Base-by-base conservation (phyloP, 2,329 filamentous ascomycete genomes). In the Monosporascus sp. region DNA sequence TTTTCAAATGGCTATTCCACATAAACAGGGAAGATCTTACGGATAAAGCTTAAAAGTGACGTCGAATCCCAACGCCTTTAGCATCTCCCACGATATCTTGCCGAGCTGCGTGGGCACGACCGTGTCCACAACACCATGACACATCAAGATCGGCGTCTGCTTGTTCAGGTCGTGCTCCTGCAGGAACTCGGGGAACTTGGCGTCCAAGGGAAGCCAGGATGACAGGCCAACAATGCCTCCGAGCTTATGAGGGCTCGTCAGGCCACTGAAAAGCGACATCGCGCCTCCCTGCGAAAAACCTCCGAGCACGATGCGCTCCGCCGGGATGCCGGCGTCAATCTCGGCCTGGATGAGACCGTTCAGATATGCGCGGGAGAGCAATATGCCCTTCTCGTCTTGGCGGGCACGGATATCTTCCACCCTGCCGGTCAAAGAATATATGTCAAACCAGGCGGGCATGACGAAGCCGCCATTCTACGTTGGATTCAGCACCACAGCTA, bases 401-500 rank as follows among this genome's bases (percentile, higher is more conserved):
- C 68, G 63, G 17, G 52, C 51, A 41, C 64, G 61, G 50, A 69
- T 58, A 49, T 65, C 65, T 7, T 69, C 63, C 22, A 59, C 55
- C 18, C 48, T 59, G n/a, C 67, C 66, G 28, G 52, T 61, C 18
- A 68, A 48, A 18, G 63, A 61, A 48, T 58, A 50, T 68, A 94
- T 86, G 64, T 94, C 88, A 70, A 90, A 94, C 89, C 89, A 94
- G 24, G 87, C 91, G 2, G 91, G 89, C 90, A 96, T 95, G 26
- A 71, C 68, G 80, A 88, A 86, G 51, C 89, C 89, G 57, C 79
- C 77, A 68, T 91, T 91, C 86, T 90, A 38, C 43, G 31, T 28
- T 46, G 38, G 31, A 22, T n/a, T 7, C 14, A 11, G 45, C 59
- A 20, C 18, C 2, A 28, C 15, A 26, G 22, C 22, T 44, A 20